These are phyloP conservation scores for Puccinia triticina DNA, from an alignment of 1,284 basidiomycete genomes.

Conservation along the genomic window DNA sequence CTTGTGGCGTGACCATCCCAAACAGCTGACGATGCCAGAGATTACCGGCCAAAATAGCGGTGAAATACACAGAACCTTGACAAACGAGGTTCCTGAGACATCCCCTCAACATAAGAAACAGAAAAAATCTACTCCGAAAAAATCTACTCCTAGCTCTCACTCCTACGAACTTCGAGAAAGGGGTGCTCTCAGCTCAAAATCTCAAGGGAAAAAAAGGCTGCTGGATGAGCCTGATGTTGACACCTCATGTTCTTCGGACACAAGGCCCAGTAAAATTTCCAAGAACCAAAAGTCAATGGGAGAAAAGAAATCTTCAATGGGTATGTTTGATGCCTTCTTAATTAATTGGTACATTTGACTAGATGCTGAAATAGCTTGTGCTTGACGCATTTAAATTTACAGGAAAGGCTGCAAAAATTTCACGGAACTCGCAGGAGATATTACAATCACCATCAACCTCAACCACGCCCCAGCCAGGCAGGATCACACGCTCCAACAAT, in stretches of 20 bases:
- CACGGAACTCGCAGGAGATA: too few species aligned
- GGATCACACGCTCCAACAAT: neutral
- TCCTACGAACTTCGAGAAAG: neutral
- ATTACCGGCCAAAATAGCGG: neutral
- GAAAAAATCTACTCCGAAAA: too few species aligned
- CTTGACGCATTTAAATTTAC: too few species aligned
- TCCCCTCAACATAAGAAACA: neutral
- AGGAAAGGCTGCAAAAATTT: too few species aligned
- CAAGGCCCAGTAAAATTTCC: neutral
- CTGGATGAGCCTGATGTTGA: neutral
- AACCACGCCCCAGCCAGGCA: too few species aligned
- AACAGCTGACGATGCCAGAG: neutral
- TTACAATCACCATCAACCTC: too few species aligned
- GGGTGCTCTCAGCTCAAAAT: neutral
- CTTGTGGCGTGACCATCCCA: neutral
- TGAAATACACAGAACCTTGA: neutral
- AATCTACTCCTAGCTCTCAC: too few species aligned
- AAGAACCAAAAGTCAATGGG: conserved; percentile 14
- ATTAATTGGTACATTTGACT: too few species aligned
- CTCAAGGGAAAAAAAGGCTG: neutral
- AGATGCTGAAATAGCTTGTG: too few species aligned
- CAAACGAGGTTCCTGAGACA: neutral
- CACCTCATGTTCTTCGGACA: neutral
- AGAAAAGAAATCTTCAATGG: neutral
- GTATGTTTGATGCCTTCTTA: neutral